Conservation (phyloP, 306 rosid species). For the Clitoria ternatea region DNA sequence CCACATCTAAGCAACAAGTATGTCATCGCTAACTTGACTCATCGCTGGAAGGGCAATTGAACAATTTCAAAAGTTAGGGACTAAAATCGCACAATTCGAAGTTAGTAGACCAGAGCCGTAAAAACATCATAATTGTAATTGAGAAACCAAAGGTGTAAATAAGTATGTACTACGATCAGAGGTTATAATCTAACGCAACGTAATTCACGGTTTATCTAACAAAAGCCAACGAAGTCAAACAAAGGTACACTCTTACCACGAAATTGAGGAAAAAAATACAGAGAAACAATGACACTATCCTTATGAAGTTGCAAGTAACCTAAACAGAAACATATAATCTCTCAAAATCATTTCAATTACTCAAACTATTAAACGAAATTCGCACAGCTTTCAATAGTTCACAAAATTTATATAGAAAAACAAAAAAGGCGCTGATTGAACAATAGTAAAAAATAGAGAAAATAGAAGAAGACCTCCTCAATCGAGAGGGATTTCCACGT, state of each 20-base stretch:
- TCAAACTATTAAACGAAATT: conserved; percentile 9
- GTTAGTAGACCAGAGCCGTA: too few species aligned
- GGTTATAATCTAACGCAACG: background rate
- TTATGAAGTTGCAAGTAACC: background rate
- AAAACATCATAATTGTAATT: too few species aligned
- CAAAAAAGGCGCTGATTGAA: background rate
- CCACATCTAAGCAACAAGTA: too few species aligned
- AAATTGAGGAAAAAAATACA: background rate
- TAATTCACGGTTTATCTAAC: background rate
- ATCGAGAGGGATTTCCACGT: conserved; percentile 64
- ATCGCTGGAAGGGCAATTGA: too few species aligned
- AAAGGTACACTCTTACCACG: background rate
- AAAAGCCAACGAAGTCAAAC: background rate
- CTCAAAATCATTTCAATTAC: conserved; percentile 29
- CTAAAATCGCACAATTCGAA: too few species aligned
- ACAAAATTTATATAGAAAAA: conserved; percentile 9
- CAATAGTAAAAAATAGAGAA: background rate
- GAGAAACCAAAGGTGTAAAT: too few species aligned
- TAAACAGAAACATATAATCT: conserved; percentile 5
- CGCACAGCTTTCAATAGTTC: conserved; percentile 14
- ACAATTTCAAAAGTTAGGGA: too few species aligned
- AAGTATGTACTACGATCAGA: too few species aligned
- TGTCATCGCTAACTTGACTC: too few species aligned
- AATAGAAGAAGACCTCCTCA: conserved; percentile 18
- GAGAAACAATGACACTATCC: background rate